Evolutionary conservation across 2,329 filamentous ascomycete genomes (phyloP), one percentile per base, ranked within the genome.

Genomic region (Diaporthe vaccinii): DNA sequence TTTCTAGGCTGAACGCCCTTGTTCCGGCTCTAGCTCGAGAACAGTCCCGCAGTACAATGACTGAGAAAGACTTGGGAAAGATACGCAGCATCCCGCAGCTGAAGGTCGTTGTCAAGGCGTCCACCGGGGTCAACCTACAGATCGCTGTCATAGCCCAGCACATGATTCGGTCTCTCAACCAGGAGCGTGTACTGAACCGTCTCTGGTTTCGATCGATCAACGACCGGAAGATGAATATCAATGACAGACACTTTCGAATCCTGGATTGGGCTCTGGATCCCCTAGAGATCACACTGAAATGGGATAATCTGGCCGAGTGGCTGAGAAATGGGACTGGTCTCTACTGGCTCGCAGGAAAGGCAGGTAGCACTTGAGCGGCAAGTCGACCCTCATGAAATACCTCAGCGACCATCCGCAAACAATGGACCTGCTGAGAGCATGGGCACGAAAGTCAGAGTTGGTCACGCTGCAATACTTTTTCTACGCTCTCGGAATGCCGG

Each of bases 301-400:
- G 39, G 61, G 25, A 49, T 1, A 65, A 62, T 22, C 53, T 72
- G 14, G n/a, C 36, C 36, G 36, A 72, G 31, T 72, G 69, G 53
- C 8, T 72, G 8, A 41, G 28, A 17, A 7, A 7, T 2, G 15
- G 53, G 12, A 58, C 4, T 9, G 55, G 53, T 2, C 25, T 72
- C 7, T 72, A 62, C 15, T 72, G 69, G 53, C 4, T 72, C 7
- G 36, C 49, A 31, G 53, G 69, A 31, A 72, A 72, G 28, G n/a
- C 69, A 2, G 69, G 69, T 1, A 72, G n/a, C n/a, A n/a, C n/a
- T n/a, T n/a, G n/a, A n/a, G n/a, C n/a, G 69, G 69, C 34, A 72
- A 72, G 20, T 72, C 69, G 49, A 72, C 69, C 3, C 39, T 72
- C 2, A 72, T 72, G 69, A 72, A 62, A 17, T 36, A 62, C n/a